Percentiles rank a stretch among this genome's conserved stretches.
phyloP scores from a whole-genome alignment of 352 stramenopile species.

The Phytophthora pseudosyringae region DNA sequence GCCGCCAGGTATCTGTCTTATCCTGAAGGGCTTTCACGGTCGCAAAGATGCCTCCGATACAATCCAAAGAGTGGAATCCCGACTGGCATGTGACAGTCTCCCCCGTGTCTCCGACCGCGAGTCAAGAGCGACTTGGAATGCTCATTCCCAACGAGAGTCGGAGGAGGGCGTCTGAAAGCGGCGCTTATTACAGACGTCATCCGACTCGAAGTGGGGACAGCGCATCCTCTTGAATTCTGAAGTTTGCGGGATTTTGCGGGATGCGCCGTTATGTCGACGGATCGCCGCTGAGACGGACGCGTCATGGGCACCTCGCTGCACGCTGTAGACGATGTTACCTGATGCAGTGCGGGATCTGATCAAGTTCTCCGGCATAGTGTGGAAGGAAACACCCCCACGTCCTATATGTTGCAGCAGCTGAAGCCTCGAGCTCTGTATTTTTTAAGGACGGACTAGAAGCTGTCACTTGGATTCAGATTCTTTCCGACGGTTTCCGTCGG shows the following conservation, averaged over 20 bases:
- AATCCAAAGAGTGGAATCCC: slow-evolving; percentile 20
- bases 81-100: slow-evolving; percentile 11
- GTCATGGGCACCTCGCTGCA: too few species aligned
- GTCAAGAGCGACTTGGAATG: slow-evolving; percentile 20
- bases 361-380: too few species aligned
- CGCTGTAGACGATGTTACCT: too few species aligned
- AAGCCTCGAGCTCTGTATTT: too few species aligned
- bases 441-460: too few species aligned
- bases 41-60: slow-evolving; percentile 20
- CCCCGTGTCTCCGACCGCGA: slow-evolving; percentile 1
- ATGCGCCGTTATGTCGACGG: slow-evolving; percentile 21
- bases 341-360: too few species aligned
- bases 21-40: slow-evolving; percentile 17
- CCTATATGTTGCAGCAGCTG: too few species aligned
- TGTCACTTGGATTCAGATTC: too few species aligned
- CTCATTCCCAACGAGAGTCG: slow-evolving; percentile 15
- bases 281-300: too few species aligned
- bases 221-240: slow-evolving; percentile 34
- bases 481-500: too few species aligned
- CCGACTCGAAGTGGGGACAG: slow-evolving; percentile 5
- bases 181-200: too few species aligned
- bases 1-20: slow-evolving; percentile 16
- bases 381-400: too few species aligned
- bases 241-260: slow-evolving; percentile 36
- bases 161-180: neutral